Evolutionary conservation across 257 asterid species (phyloP), one percentile per base, ranked within the genome.

Genomic region (Solanum acaule): DNA sequence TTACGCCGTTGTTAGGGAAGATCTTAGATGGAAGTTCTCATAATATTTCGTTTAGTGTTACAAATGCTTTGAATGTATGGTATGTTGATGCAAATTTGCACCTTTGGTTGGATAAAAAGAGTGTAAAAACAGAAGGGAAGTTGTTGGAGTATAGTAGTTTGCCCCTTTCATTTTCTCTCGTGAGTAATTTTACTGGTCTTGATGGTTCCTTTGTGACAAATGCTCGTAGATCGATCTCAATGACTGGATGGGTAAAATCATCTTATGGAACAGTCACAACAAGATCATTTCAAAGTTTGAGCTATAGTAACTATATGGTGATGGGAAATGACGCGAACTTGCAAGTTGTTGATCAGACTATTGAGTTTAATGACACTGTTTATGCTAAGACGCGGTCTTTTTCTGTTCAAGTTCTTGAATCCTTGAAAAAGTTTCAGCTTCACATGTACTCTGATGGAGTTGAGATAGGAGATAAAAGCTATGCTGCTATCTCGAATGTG

Each of bases 61-160:
- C 95, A 1, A 93, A 93, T 73, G 99, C 96, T 34, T 90, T 95
- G 73, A 95, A 92, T 72, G 97, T 93, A 3, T 96, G 99, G 99
- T 96, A 89, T 18, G 72, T 96, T 35, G 95, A 96, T 86, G 98
- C 99, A 14, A 96, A 96, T 92, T 87, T 95, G 93, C 99, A 96
- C 85, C 93, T 96, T 49, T 96, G 98, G 98, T 71, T 96, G 89
- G 99, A 95, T 46, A 70, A 68, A 49, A 90, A 90, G 89, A 90
- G 92, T 23, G 88, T 33, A 29, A 93, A 79, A 76, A 93, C 94
- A 10, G 88, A 83, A 67, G 98, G 95, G 71, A 91, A 90, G 92
- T 61, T 94, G 85, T 59, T 93, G 70, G 85, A 85, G 2, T 85
- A 93, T 70, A 44, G 4, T 10, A 37, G 29, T 71, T 59, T 82